Evolutionary conservation across 345 rosid genomes (phyloP).

Genomic region (Populus euphratica): DNA sequence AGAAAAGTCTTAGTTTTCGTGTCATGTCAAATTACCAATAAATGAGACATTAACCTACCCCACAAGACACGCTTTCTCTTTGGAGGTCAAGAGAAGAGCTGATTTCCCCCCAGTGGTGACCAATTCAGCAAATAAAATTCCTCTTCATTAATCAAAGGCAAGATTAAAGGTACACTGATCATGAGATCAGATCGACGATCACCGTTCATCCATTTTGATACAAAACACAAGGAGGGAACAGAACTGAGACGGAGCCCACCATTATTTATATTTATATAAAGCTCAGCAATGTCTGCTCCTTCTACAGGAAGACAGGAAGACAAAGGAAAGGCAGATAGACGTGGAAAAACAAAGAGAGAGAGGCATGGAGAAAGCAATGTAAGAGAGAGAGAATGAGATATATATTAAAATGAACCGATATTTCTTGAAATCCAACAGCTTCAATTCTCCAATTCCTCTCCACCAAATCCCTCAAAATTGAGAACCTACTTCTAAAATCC

Average conservation of each 20-base stretch:
- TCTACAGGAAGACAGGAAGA: background rate
- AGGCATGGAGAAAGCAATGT: background rate
- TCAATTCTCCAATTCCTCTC: slow-evolving; percentile 24
- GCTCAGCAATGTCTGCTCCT: slow-evolving; percentile 22
- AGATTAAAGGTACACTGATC: background rate
- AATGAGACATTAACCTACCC: background rate
- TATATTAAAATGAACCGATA: slow-evolving; percentile 6
- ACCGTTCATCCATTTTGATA: slow-evolving; percentile 14
- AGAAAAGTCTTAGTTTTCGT: background rate
- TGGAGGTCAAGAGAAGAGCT: background rate
- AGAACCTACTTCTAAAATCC: slow-evolving; percentile 33
- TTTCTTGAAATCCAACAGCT: slow-evolving; percentile 26
- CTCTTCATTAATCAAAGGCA: too few relatives aligned
- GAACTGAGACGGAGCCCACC: slow-evolving; percentile 21
- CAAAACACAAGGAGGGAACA: background rate
- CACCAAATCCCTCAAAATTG: slow-evolving; percentile 26
- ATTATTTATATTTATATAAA: slow-evolving; percentile 15
- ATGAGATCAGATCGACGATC: background rate
- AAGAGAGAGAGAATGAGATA: background rate
- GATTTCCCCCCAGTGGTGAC: slow-evolving; percentile 10
- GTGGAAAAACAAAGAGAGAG: background rate
- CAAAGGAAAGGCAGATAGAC: slow-evolving; percentile 8
- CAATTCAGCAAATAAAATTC: background rate
- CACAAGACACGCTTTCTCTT: slow-evolving; percentile 10
- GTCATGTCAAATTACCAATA: background rate